Conservation (phyloP, 1,284 basidiomycete species). For the Sanghuangporus baumii region DNA sequence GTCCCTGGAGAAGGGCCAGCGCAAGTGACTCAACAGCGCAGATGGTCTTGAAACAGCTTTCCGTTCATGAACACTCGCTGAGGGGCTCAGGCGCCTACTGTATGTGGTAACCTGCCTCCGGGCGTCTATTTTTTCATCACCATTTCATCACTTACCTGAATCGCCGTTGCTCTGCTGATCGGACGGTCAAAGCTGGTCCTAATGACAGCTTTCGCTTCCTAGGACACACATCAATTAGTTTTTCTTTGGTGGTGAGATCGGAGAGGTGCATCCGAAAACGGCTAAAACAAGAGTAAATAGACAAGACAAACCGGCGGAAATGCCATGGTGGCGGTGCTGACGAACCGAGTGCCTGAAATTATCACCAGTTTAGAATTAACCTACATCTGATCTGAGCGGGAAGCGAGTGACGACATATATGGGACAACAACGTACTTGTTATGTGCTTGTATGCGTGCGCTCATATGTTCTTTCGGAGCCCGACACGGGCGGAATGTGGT, state of each 20-base stretch:
- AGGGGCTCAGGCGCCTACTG: neutral
- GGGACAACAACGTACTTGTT: neutral
- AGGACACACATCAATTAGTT: neutral
- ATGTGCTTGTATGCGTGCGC: neutral
- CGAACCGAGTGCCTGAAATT: neutral
- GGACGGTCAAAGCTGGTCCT: neutral
- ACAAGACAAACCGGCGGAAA: neutral
- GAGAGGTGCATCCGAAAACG: neutral
- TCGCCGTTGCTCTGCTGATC: neutral
- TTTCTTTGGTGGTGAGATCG: neutral
- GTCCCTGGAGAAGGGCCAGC: neutral
- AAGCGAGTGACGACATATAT: neutral
- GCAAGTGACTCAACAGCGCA: slow-evolving; percentile 2
- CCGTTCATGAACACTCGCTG: neutral
- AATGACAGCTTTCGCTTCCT: neutral
- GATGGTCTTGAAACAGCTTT: slow-evolving; percentile 7
- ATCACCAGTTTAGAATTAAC: neutral
- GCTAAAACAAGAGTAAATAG: neutral
- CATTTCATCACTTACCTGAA: neutral
- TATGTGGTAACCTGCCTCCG: neutral
- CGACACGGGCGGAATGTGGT: no score
- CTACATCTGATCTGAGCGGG: neutral
- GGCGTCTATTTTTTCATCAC: neutral
- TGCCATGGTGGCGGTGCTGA: neutral
- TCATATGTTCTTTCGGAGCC: neutral